Conservation (phyloP, 495 filamentous ascomycete species). For the Lepidopterella palustris region DNA sequence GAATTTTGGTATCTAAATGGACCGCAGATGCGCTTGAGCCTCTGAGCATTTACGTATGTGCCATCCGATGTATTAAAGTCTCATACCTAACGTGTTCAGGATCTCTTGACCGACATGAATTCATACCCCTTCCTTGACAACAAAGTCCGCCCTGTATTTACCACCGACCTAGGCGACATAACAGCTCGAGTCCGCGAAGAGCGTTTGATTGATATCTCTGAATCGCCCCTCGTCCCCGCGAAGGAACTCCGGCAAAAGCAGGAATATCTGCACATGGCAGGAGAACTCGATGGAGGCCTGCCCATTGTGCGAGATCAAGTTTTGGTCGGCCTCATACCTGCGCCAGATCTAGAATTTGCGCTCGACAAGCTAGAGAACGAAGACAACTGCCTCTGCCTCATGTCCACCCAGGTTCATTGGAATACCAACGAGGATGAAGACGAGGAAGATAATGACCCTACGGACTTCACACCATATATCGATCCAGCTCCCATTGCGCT, state of each 20-base stretch:
- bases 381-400: slow-evolving; percentile 66
- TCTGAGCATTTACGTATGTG: slow-evolving; percentile 78
- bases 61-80: not conserved
- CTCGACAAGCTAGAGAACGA: slow-evolving; percentile 76
- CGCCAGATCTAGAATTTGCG: slow-evolving; percentile 89
- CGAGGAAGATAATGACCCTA: slow-evolving; percentile 52
- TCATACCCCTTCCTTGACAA: slow-evolving; percentile 93
- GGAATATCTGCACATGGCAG: slow-evolving; percentile 70
- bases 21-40: slow-evolving; percentile 94
- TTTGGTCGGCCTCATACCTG: slow-evolving; percentile 87
- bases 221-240: slow-evolving; percentile 69
- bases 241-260: slow-evolving; percentile 69
- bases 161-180: slow-evolving; percentile 77
- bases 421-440: slow-evolving; percentile 48
- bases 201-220: slow-evolving; percentile 80
- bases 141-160: slow-evolving; percentile 85
- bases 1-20: slow-evolving; percentile 93
- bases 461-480: slow-evolving; percentile 85
- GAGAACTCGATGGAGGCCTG: slow-evolving; percentile 87
- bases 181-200: slow-evolving; percentile 64
- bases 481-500: slow-evolving; percentile 85
- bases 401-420: slow-evolving; percentile 57
- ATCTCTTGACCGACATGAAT: slow-evolving; percentile 93
- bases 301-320: slow-evolving; percentile 73
- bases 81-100: slow-evolving; percentile 40